Conservation (phyloP, 805 yeast species). For the Saccharomycopsis olivae region DNA sequence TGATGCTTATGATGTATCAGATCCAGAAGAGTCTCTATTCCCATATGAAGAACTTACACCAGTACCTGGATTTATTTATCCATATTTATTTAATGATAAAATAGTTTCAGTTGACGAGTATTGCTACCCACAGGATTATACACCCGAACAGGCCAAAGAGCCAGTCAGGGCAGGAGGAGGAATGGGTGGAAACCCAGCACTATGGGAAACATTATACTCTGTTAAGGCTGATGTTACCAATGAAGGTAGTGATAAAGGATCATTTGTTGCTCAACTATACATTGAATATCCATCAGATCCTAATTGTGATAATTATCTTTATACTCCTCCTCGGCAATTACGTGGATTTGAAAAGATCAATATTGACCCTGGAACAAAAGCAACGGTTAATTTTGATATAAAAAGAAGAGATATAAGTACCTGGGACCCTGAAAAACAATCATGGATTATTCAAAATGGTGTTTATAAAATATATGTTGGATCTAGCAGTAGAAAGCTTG, state of each 20-base stretch:
- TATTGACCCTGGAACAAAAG: slow-evolving; percentile 31
- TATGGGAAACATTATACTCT: slow-evolving; percentile 42
- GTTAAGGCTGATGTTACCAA: slow-evolving; percentile 38
- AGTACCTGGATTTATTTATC: slow-evolving; percentile 46
- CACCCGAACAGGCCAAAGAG: slow-evolving; percentile 23
- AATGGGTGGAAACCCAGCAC: slow-evolving; percentile 48
- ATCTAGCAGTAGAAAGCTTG: slow-evolving; percentile 24
- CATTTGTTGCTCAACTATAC: slow-evolving; percentile 42
- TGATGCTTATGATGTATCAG: slow-evolving; percentile 36
- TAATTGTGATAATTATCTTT: slow-evolving; percentile 19
- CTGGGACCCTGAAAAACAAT: slow-evolving; percentile 46
- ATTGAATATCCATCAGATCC: slow-evolving; percentile 38
- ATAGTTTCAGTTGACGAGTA: slow-evolving; percentile 21
- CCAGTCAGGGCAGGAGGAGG: slow-evolving; percentile 34
- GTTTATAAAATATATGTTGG: slow-evolving; percentile 42
- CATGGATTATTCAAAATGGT: slow-evolving; percentile 51
- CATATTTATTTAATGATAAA: slow-evolving; percentile 29
- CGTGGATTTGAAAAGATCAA: slow-evolving; percentile 49
- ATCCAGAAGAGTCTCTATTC: slow-evolving; percentile 44
- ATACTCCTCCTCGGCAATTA: slow-evolving; percentile 42
- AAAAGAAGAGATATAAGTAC: slow-evolving; percentile 42
- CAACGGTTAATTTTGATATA: slow-evolving; percentile 32
- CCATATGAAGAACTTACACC: slow-evolving; percentile 40
- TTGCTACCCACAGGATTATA: slow-evolving; percentile 29
- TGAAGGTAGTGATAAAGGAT: slow-evolving; percentile 36